Conservation (phyloP, 768 basidiomycete genomes). For the Harrya chromipes region DNA sequence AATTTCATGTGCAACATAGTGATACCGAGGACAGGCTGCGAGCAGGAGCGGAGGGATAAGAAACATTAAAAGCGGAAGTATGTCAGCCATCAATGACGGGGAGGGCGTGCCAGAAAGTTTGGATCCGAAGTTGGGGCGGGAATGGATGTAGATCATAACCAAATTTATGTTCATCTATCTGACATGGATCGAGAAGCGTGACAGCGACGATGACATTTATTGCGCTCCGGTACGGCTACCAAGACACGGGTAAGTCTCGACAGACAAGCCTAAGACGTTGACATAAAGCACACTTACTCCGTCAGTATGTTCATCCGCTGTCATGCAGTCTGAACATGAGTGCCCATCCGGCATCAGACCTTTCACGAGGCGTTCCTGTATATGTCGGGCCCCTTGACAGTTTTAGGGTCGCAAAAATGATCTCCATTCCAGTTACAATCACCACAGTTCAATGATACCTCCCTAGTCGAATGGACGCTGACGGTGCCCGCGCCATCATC, state of each 20-base stretch:
- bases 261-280: constrained; percentile 14
- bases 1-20: constrained; percentile 18
- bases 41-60: constrained; percentile 3
- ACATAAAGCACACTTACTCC: constrained; percentile 24
- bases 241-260: constrained; percentile 6
- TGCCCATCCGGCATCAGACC: not conserved
- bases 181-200: constrained; percentile 8
- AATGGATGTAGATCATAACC: constrained; percentile 19
- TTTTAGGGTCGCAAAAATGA: constrained; percentile 28
- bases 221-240: not conserved
- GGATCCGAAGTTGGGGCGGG: constrained; percentile 9
- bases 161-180: not conserved
- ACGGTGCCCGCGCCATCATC: not conserved
- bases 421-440: constrained; percentile 4
- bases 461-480: not conserved
- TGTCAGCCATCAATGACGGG: constrained; percentile 12
- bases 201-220: not conserved
- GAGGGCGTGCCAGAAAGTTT: constrained; percentile 12
- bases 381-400: constrained; percentile 24
- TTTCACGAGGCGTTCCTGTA: constrained; percentile 21
- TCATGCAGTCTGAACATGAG: constrained; percentile 5
- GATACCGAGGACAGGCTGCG: not conserved
- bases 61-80: constrained; percentile 5
- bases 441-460: not conserved
- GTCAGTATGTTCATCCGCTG: constrained; percentile 10